Evolutionary conservation across 352 stramenopile species (phyloP).

Genomic region (Phytophthora quininea): DNA sequence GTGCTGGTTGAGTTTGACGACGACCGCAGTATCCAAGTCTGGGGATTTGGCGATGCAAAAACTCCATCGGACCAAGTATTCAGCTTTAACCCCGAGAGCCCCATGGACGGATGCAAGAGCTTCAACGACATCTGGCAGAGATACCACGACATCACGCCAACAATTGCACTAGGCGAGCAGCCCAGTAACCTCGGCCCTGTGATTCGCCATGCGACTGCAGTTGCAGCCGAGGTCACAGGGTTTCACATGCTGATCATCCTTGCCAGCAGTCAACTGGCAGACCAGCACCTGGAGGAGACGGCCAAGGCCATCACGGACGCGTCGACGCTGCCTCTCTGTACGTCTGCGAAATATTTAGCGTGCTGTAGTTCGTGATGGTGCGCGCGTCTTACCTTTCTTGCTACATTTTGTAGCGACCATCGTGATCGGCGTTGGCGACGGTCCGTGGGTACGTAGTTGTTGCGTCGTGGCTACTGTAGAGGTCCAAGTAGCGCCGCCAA

Average conservation of each 20-base stretch:
- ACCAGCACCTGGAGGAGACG: constrained; percentile 62
- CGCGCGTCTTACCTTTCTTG: constrained; percentile 6
- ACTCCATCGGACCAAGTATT: constrained; percentile 43
- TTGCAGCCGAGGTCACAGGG: constrained; percentile 42
- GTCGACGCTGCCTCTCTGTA: constrained; percentile 70
- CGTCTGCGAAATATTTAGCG: constrained; percentile 14
- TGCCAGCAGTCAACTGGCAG: constrained; percentile 53
- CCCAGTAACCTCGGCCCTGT: constrained; percentile 79
- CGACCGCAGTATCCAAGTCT: constrained; percentile 80
- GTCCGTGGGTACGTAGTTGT: constrained; percentile 41
- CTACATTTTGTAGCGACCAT: constrained; percentile 36
- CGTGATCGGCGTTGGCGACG: constrained; percentile 59
- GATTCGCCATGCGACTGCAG: constrained; percentile 63
- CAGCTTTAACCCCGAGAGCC: constrained; percentile 55
- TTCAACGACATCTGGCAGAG: constrained; percentile 63
- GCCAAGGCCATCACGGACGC: constrained; percentile 68
- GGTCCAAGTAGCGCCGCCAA: not conserved
- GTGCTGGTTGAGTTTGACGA: constrained; percentile 81
- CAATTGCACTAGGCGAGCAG: constrained; percentile 50
- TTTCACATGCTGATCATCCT: constrained; percentile 87
- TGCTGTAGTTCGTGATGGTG: not conserved
- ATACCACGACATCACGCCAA: constrained; percentile 69
- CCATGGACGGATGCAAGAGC: constrained; percentile 49
- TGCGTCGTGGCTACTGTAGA: not conserved
- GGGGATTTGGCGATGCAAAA: constrained; percentile 65